Conservation (phyloP, 805 yeast genomes). For the Metschnikowia noctiluminum region DNA sequence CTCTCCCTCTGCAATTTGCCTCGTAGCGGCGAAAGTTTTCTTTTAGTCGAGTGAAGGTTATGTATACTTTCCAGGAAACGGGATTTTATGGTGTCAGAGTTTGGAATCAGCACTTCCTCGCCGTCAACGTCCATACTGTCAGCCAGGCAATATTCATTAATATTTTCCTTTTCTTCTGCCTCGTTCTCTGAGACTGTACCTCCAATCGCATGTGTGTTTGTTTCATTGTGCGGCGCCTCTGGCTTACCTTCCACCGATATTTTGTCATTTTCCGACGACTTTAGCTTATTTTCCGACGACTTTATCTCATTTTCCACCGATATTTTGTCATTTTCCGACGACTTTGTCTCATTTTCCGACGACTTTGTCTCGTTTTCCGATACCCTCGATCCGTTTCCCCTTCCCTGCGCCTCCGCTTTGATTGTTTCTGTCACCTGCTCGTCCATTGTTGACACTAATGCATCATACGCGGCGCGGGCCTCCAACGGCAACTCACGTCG, state of each 20-base stretch:
- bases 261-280: slow-evolving; percentile 1
- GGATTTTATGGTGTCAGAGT: slow-evolving; percentile 17
- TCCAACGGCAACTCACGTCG: slow-evolving; percentile 51
- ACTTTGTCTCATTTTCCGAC: slow-evolving; percentile 1
- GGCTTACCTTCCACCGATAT: too few species aligned
- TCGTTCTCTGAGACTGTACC: too few species aligned
- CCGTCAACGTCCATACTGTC: too few species aligned
- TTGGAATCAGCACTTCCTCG: not conserved
- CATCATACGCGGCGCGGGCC: slow-evolving; percentile 36
- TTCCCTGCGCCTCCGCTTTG: slow-evolving; percentile 17
- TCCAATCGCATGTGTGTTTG: too few species aligned
- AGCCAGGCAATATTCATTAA: too few species aligned
- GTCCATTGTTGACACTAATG: slow-evolving; percentile 31
- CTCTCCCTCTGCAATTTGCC: slow-evolving; percentile 34
- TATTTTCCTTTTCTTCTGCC: too few species aligned
- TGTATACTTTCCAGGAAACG: slow-evolving; percentile 29
- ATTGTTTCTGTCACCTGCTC: slow-evolving; percentile 26
- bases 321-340: not conserved
- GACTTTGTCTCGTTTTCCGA: not conserved
- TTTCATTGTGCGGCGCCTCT: too few species aligned
- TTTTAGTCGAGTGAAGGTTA: slow-evolving; percentile 33
- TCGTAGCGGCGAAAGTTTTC: slow-evolving; percentile 32
- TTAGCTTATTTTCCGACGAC: not conserved
- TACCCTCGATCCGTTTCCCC: not conserved
- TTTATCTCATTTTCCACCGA: not conserved